Evolutionary conservation across 352 stramenopile genomes (phyloP), one percentile per base, ranked within the genome.

Genomic region (Phytophthora capsici): DNA sequence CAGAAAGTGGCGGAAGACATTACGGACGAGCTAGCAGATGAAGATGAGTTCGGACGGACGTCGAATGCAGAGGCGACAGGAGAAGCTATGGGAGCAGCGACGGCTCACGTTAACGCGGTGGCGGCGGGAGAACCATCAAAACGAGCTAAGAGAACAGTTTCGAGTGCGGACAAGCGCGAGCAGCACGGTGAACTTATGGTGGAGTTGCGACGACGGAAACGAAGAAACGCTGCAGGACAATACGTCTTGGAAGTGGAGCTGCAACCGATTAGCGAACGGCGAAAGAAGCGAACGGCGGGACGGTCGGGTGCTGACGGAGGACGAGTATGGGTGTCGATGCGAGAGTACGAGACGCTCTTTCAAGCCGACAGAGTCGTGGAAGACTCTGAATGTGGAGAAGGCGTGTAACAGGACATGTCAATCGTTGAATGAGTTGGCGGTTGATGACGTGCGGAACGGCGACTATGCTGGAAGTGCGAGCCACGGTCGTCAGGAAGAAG

Each of bases 281-380:
- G n/a, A n/a, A n/a, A n/a, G 4, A n/a, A 36, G 25, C 25, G 14
- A 16, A 3, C 14, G 32, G 14, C 32, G 32, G 12, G 45, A 17
- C 4, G 14, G 30, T 28, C n/a, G 28, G 6, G 1, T 7, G 40
- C 38, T 52, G 45, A 14, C 12, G 19, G 10, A 14, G 8, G 2
- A 26, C 53, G 41, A 28, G 6, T 1, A 1, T 50, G 32, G 34
- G 25, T 57, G 10, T 38, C 45, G 13, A n/a, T n/a, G n/a, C n/a
- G n/a, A n/a, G n/a, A n/a, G n/a, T n/a, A n/a, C n/a, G n/a, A n/a
- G n/a, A n/a, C n/a, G n/a, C n/a, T n/a, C n/a, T n/a, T n/a, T n/a
- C n/a, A n/a, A n/a, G n/a, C n/a, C n/a, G n/a, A n/a, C 22, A 46
- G 22, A 37, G 20, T 57, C 49, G 50, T 57, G 32, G 43, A 67